Base-by-base conservation (phyloP, 495 filamentous ascomycete genomes). In the Staphylotrichum tortipilum region DNA sequence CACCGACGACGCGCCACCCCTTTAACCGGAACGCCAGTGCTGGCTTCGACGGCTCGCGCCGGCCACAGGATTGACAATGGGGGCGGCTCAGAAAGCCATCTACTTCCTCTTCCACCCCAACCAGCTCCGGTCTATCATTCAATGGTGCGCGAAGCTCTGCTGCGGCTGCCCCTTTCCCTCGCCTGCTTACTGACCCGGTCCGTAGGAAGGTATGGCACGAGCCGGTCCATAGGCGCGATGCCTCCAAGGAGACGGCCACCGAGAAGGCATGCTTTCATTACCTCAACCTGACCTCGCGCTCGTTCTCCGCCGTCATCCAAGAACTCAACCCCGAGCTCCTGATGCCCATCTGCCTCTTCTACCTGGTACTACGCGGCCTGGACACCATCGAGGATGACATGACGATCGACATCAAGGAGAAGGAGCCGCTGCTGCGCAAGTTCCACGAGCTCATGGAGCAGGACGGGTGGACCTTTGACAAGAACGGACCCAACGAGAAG, bases 301-400 rank as follows among this genome's bases (percentile, higher is more conserved):
- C 89, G 57, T 98, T 98, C 71, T 80, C 82, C 44, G 75, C 90
- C 21, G 92, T 98, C 59, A 98, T 98, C 61, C 81, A 94, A 66
- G 92, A 98, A 63, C 75, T 98, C 14, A 88, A 95, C 59, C 88
- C 89, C 0, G 91, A 98, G 68, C 78, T 98, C 15, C 81, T 97
- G 19, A 77, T 95, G 30, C 88, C 94, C 2, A 76, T 98, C 38
- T 81, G 79, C 44, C 74, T 97, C n/a, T 98, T 98, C 77, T 98
- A 98, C 69, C 75, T 98, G 30, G 79, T 85, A 29, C 76, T 98
- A 12, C 83, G 92, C 43, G 94, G 85, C 8, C 77, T 98, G 39
- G 92, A 98, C 64, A 98, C 92, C 17, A 88, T 98, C 49, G 92
- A 98, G 68, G 92, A 98, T 76, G 92, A 98, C 67, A 97, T 95